Percentiles rank a stretch among this genome's conserved stretches.
These are phyloP conservation scores for Sequoiadendron giganteum DNA, from an alignment of 75 land plant genomes.

Conservation along the genomic window DNA sequence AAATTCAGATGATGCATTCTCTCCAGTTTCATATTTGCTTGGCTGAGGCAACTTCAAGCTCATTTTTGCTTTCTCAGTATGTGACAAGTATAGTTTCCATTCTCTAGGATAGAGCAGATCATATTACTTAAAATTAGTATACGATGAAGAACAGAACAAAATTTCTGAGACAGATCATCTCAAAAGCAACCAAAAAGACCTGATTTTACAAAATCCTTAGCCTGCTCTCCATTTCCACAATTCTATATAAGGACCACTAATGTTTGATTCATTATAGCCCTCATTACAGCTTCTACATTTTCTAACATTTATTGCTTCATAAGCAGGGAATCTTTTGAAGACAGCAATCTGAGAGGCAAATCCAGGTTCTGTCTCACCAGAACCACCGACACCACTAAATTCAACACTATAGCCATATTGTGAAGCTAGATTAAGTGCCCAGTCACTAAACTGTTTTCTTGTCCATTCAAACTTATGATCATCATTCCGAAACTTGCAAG, in stretches of 20 bases:
- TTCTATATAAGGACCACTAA: neutral
- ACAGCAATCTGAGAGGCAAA: constrained; percentile 97
- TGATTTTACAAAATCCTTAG: neutral
- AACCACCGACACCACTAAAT: constrained; percentile 90
- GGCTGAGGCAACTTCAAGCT: neutral
- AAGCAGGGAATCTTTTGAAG: constrained; percentile 35
- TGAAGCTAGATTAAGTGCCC: constrained; percentile 74
- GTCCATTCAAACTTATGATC: constrained; percentile 99
- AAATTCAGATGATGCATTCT: neutral
- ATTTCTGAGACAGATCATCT: neutral
- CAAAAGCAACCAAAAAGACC: neutral
- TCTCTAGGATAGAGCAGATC: neutral
- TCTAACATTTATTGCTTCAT: neutral
- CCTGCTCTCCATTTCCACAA: neutral
- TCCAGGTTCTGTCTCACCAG: constrained; percentile 80
- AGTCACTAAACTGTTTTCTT: constrained; percentile 70
- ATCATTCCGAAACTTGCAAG: constrained; percentile 73
- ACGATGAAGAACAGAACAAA: neutral
- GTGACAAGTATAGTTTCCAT: neutral
- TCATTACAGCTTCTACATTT: neutral
- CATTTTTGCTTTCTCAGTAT: neutral
- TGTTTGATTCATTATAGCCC: neutral
- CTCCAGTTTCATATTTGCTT: neutral
- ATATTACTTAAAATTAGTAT: neutral
- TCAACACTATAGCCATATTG: constrained; percentile 73